Percentiles rank a stretch among this genome's conserved stretches.
phyloP scores from a whole-genome alignment of 768 basidiomycete species.

The Tulasnella sp. region DNA sequence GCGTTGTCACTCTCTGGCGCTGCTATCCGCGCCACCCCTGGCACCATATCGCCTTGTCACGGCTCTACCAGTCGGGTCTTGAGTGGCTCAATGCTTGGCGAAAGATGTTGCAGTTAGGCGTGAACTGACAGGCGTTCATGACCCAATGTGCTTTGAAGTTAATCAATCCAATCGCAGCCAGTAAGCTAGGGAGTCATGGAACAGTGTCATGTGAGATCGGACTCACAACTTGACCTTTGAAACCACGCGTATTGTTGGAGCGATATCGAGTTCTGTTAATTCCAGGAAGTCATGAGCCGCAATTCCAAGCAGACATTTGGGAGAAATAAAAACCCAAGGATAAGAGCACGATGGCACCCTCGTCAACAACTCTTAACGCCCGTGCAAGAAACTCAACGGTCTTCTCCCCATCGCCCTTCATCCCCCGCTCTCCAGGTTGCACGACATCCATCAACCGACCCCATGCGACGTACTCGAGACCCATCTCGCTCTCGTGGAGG shows the following conservation, averaged over 20 bases:
- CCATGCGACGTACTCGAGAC: constrained; percentile 3
- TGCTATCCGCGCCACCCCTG: too few relatives aligned
- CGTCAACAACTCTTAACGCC: constrained; percentile 1
- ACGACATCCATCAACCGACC: neutral
- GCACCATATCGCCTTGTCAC: too few relatives aligned
- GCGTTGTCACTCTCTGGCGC: too few relatives aligned
- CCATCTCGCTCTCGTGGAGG: neutral
- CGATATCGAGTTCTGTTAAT: constrained; percentile 1
- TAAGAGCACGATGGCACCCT: neutral
- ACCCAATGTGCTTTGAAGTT: too few relatives aligned
- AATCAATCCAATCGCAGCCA: too few relatives aligned
- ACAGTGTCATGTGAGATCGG: neutral
- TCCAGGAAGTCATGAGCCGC: neutral
- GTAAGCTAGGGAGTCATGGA: too few relatives aligned
- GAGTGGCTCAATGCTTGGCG: too few relatives aligned
- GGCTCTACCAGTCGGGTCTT: too few relatives aligned
- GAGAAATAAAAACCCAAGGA: neutral
- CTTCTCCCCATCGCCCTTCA: neutral
- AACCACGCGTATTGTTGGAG: constrained; percentile 1
- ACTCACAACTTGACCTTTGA: constrained; percentile 6
- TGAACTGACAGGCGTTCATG: too few relatives aligned
- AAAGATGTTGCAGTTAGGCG: too few relatives aligned
- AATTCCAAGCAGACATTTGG: neutral
- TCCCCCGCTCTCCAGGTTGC: neutral
- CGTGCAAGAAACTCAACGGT: neutral